A percentile compares a stretch with the other conserved stretches of the same genome.
Conservation (phyloP, 768 basidiomycete genomes). For the Mycena maculata region DNA sequence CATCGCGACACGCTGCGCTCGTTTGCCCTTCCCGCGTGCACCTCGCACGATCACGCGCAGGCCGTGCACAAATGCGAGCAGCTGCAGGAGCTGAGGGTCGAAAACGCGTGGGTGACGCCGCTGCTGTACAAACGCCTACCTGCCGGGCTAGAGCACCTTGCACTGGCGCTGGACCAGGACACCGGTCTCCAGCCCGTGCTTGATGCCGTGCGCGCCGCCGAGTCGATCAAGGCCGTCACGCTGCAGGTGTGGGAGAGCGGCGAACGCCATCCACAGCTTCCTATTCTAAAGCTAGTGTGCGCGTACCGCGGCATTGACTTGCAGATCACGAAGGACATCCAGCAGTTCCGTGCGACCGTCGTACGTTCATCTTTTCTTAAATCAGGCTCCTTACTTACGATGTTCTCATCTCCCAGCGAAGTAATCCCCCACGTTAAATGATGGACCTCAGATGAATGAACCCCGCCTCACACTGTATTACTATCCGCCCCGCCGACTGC, state of each 20-base stretch:
- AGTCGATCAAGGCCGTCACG: slow-evolving; percentile 60
- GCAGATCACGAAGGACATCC: slow-evolving; percentile 61
- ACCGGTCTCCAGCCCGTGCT: slow-evolving; percentile 66
- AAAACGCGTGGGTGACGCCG: slow-evolving; percentile 61
- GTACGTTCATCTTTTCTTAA: slow-evolving; percentile 50
- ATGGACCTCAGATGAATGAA: slow-evolving; percentile 1
- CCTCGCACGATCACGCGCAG: slow-evolving; percentile 57
- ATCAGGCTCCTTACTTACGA: slow-evolving; percentile 22
- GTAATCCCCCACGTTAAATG: slow-evolving; percentile 36
- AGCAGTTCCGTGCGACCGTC: slow-evolving; percentile 61
- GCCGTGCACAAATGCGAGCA: slow-evolving; percentile 60
- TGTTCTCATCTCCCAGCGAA: slow-evolving; percentile 36
- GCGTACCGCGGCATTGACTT: slow-evolving; percentile 70
- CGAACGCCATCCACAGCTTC: slow-evolving; percentile 59
- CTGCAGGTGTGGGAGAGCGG: slow-evolving; percentile 67
- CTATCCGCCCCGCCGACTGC: slow-evolving; percentile 3
- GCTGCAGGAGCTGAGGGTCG: slow-evolving; percentile 67
- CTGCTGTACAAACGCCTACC: slow-evolving; percentile 63
- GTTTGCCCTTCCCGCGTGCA: slow-evolving; percentile 68
- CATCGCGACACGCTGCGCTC: slow-evolving; percentile 64
- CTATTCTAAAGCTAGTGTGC: slow-evolving; percentile 72
- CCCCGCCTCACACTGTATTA: slow-evolving; percentile 24
- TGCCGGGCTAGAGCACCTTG: slow-evolving; percentile 62
- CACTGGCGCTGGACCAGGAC: slow-evolving; percentile 70
- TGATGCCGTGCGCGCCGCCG: slow-evolving; percentile 60